Conservation (phyloP, 2,329 filamentous ascomycete genomes). For the Aureobasidium zeae region DNA sequence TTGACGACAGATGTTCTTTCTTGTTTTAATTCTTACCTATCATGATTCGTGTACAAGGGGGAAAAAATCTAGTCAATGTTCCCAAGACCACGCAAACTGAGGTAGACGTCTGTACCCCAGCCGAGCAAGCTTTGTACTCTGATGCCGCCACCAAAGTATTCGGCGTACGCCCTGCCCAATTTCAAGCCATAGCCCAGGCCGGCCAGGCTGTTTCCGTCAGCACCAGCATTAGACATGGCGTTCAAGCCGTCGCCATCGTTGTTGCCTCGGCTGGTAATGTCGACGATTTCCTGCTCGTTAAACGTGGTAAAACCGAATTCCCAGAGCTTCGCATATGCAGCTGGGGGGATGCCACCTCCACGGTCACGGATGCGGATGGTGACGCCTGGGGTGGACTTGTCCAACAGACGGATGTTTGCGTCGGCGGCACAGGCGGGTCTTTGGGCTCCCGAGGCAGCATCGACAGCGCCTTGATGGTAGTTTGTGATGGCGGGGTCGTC, state of each 20-base stretch:
- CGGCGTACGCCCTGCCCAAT: constrained; percentile 83
- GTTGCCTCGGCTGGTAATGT: constrained; percentile 37
- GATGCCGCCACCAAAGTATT: constrained; percentile 96
- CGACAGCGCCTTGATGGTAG: constrained; percentile 30
- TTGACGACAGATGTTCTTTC: too few relatives aligned
- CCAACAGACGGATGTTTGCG: constrained; percentile 36
- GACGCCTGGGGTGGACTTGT: constrained; percentile 61
- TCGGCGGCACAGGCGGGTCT: constrained; percentile 21
- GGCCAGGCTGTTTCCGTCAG: constrained; percentile 69
- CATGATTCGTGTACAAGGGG: too few relatives aligned
- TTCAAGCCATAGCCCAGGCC: constrained; percentile 83
- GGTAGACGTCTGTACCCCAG: constrained; percentile 69
- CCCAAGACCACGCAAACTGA: constrained; percentile 53
- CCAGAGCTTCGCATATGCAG: constrained; percentile 81
- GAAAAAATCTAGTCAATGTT: background rate
- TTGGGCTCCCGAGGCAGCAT: constrained; percentile 25
- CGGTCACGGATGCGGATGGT: constrained; percentile 92
- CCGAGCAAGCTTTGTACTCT: constrained; percentile 91
- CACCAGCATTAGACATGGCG: constrained; percentile 61
- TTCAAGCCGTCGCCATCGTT: constrained; percentile 55
- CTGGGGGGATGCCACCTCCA: constrained; percentile 84
- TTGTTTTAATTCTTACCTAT: too few relatives aligned
- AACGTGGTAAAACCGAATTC: constrained; percentile 97
- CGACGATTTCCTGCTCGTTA: constrained; percentile 52
- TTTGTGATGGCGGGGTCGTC: constrained; percentile 24